A percentile compares a stretch with the other conserved stretches of the same genome.
Conservation (phyloP, 2,329 filamentous ascomycete genomes). For the Aureobasidium namibiae region DNA sequence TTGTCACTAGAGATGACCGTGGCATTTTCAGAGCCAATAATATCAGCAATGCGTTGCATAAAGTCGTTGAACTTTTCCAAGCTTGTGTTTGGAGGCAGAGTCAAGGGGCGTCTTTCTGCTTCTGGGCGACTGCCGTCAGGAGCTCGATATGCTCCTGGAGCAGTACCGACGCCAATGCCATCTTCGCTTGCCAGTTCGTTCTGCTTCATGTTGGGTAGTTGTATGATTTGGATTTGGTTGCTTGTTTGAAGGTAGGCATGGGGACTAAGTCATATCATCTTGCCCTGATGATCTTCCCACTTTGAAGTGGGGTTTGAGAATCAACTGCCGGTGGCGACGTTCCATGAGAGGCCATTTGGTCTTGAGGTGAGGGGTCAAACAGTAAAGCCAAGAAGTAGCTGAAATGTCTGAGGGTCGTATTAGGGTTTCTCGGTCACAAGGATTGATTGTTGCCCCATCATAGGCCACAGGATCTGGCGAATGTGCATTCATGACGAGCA, state of each 20-base stretch:
- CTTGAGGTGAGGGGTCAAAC: not conserved
- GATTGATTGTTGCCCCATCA: not conserved
- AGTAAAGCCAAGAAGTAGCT: not conserved
- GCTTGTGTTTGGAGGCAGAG: not conserved
- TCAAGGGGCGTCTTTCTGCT: not conserved
- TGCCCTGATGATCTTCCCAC: not conserved
- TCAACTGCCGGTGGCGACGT: not conserved
- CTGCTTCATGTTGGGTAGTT: not conserved
- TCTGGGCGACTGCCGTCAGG: not conserved
- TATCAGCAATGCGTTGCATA: not conserved
- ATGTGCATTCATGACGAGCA: no score
- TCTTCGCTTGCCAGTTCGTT: not conserved
- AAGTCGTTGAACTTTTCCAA: not conserved
- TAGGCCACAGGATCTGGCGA: no score
- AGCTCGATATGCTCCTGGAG: not conserved
- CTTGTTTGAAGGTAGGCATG: not conserved
- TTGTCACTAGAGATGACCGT: constrained; percentile 4
- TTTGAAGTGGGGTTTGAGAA: not conserved
- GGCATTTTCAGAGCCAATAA: constrained; percentile 5
- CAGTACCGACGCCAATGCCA: not conserved
- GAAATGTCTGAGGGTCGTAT: not conserved
- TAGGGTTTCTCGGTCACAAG: not conserved
- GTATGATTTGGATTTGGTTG: not conserved
- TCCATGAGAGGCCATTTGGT: not conserved
- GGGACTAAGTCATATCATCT: not conserved